Evolutionary conservation across 768 basidiomycete genomes (phyloP).

Genomic region (Pisolithus orientalis): DNA sequence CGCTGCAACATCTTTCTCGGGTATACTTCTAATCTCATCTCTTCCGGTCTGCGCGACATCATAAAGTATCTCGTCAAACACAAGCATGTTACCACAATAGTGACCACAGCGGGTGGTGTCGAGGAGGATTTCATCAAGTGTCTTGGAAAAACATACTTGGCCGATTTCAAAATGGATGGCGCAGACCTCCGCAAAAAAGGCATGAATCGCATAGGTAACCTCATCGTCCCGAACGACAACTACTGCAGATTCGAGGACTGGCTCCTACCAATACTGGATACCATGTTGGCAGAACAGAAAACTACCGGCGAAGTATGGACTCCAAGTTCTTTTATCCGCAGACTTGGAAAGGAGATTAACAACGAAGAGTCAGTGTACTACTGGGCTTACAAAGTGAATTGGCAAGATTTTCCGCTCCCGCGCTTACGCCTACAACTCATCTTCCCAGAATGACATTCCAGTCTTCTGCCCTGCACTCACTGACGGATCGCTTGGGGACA

Average conservation of each 20-base stretch:
- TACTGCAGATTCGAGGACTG: slow-evolving; percentile 99
- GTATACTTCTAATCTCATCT: slow-evolving; percentile 98
- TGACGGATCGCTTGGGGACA: slow-evolving; percentile 96
- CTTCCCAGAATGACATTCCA: slow-evolving; percentile 86
- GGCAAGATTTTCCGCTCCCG: slow-evolving; percentile 13
- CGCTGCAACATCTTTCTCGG: slow-evolving; percentile 91
- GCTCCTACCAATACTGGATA: slow-evolving; percentile 90
- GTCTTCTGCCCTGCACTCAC: slow-evolving; percentile 98
- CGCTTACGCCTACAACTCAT: slow-evolving; percentile 15
- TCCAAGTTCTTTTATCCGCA: slow-evolving; percentile 87
- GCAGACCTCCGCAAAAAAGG: slow-evolving; percentile 80
- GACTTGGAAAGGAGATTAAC: slow-evolving; percentile 96
- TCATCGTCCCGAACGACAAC: slow-evolving; percentile 95
- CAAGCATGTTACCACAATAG: slow-evolving; percentile 81
- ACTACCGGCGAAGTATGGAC: slow-evolving; percentile 69
- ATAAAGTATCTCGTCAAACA: slow-evolving; percentile 91
- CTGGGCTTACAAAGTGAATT: slow-evolving; percentile 96
- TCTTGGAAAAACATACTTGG: slow-evolving; percentile 92
- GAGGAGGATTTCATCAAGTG: slow-evolving; percentile 99
- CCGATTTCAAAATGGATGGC: slow-evolving; percentile 89
- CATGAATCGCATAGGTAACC: slow-evolving; percentile 97
- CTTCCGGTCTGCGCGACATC: slow-evolving; percentile 91
- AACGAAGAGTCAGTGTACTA: slow-evolving; percentile 98
- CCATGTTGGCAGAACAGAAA: slow-evolving; percentile 86
- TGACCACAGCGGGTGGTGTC: slow-evolving; percentile 96